These are phyloP conservation scores for Penicillium silybi DNA, from an alignment of 495 filamentous ascomycete species.

Conservation along the genomic window DNA sequence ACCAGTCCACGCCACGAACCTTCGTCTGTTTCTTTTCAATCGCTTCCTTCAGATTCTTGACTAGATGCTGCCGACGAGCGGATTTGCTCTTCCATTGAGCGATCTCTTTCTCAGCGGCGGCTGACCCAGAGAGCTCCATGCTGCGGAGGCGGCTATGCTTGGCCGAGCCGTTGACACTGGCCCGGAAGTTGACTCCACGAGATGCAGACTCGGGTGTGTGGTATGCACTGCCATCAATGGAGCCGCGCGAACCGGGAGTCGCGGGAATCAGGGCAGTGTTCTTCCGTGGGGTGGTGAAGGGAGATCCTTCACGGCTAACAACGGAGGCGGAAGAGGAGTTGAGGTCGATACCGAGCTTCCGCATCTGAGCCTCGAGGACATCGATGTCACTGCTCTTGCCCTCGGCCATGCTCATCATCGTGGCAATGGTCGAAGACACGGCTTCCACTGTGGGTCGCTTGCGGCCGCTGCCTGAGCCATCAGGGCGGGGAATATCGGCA, in stretches of 20 bases:
- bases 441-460: constrained; percentile 84
- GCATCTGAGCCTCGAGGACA: constrained; percentile 80
- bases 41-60: constrained; percentile 39
- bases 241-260: constrained; percentile 39
- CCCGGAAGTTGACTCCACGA: constrained; percentile 36
- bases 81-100: constrained; percentile 54
- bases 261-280: constrained; percentile 30
- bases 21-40: constrained; percentile 37
- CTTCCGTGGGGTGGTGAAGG: constrained; percentile 58
- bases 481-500: constrained; percentile 43
- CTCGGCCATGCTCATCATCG: constrained; percentile 90
- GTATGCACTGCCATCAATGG: constrained; percentile 44
- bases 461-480: constrained; percentile 35
- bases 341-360: constrained; percentile 56
- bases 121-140: constrained; percentile 29
- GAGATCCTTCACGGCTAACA: constrained; percentile 54
- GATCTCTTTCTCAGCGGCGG: constrained; percentile 44
- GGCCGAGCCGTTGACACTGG: constrained; percentile 45
- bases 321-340: constrained; percentile 39
- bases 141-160: constrained; percentile 43
- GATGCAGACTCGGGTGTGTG: constrained; percentile 54
- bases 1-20: constrained; percentile 35
- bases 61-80: constrained; percentile 50
- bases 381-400: constrained; percentile 83
- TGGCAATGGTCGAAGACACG: constrained; percentile 82